Conservation (phyloP, 1,284 basidiomycete genomes). For the Naganishia cerealis region DNA sequence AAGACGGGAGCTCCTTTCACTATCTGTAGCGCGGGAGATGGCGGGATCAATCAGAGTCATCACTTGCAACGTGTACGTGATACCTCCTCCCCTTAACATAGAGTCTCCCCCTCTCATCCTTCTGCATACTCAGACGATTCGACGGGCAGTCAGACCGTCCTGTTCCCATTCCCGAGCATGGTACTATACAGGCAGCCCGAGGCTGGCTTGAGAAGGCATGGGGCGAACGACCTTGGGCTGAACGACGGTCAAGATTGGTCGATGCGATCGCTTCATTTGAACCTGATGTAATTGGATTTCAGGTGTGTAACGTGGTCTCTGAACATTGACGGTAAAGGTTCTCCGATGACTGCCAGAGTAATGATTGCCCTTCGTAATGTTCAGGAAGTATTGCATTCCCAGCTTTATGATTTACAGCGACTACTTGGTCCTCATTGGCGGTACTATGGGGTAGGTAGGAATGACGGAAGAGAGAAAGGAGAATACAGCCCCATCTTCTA, state of each 20-base stretch:
- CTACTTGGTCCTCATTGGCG: constrained; percentile 61
- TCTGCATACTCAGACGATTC: constrained; percentile 38
- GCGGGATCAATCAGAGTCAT: constrained; percentile 40
- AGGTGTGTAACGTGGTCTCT: constrained; percentile 35
- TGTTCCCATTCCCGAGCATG: constrained; percentile 41
- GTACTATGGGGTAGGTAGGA: constrained; percentile 66
- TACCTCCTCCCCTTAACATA: background rate
- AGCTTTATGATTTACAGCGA: constrained; percentile 62
- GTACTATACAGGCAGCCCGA: constrained; percentile 36
- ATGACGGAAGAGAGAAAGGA: constrained; percentile 62
- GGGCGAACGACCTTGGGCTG: constrained; percentile 45
- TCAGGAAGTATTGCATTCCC: constrained; percentile 63
- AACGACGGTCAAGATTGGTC: constrained; percentile 45
- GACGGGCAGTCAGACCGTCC: constrained; percentile 39
- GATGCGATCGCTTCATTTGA: constrained; percentile 43
- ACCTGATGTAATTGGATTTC: constrained; percentile 55
- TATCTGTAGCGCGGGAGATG: background rate
- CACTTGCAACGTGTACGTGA: constrained; percentile 49
- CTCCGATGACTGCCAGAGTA: background rate
- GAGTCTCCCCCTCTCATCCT: background rate
- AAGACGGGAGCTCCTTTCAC: background rate
- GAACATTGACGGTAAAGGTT: background rate
- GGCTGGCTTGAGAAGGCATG: constrained; percentile 32
- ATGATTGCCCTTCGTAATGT: background rate
- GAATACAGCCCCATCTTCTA: constrained; percentile 69